These are phyloP conservation scores for Pyracantha coccinea DNA, from an alignment of 331 rosid species.

Conservation along the genomic window DNA sequence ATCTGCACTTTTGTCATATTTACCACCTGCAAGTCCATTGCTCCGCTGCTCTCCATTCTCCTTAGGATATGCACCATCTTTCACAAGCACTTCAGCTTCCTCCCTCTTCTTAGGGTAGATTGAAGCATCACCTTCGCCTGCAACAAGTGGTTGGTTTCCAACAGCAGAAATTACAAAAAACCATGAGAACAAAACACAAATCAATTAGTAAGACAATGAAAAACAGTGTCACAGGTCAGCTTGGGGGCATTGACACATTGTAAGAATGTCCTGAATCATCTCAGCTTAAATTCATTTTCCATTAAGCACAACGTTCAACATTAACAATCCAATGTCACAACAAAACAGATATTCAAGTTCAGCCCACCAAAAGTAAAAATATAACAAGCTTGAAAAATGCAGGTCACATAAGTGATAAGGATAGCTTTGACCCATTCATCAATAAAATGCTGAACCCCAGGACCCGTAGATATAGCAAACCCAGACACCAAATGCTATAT, in stretches of 20 bases:
- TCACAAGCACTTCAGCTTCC: constrained; percentile 23
- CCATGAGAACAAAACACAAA: background rate
- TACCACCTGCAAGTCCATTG: constrained; percentile 52
- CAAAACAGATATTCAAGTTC: no score
- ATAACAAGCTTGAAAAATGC: no score
- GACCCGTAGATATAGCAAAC: background rate
- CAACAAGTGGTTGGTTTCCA: constrained; percentile 30
- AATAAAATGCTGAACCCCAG: background rate
- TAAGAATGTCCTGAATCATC: no score
- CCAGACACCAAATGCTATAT: background rate
- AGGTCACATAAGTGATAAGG: background rate
- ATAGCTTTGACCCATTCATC: background rate
- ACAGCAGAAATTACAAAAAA: constrained; percentile 10
- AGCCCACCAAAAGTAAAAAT: no score
- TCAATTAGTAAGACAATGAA: background rate
- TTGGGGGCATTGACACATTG: background rate
- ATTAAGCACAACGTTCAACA: no score
- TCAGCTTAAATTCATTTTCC: no score
- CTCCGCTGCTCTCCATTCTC: constrained; percentile 57
- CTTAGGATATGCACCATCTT: constrained; percentile 37
- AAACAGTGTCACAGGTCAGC: background rate
- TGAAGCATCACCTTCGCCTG: constrained; percentile 22
- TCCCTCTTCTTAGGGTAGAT: constrained; percentile 32
- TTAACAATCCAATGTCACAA: no score
- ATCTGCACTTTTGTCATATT: constrained; percentile 45